Evolutionary conservation across 106 monocot genomes (phyloP).

Genomic region (Hemerocallis citrina): DNA sequence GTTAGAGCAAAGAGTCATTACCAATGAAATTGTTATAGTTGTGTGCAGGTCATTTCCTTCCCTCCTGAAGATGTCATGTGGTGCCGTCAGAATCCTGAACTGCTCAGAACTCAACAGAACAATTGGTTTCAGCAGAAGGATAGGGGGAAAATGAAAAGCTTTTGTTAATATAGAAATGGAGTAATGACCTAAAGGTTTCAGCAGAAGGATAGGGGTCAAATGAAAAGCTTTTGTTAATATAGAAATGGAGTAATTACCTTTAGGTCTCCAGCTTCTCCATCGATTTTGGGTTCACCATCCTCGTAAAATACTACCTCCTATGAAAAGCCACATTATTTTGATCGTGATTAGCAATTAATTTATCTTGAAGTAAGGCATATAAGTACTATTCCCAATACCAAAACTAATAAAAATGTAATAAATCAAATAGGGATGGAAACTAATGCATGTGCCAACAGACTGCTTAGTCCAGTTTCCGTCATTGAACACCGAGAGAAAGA

Average conservation of each 20-base stretch:
- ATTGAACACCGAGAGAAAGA: not conserved
- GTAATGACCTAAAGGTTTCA: constrained; percentile 24
- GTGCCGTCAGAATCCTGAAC: constrained; percentile 76
- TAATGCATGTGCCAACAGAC: not conserved
- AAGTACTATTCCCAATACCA: too few relatives aligned
- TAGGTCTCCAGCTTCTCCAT: constrained; percentile 90
- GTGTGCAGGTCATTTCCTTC: constrained; percentile 84
- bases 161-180: constrained; percentile 4
- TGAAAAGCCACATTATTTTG: constrained; percentile 5
- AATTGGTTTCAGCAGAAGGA: not conserved
- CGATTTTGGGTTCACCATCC: constrained; percentile 82
- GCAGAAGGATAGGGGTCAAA: not conserved
- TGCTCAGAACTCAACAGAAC: constrained; percentile 37
- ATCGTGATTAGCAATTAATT: too few relatives aligned
- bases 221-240: not conserved
- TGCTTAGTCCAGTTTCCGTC: not conserved
- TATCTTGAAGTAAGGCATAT: not conserved
- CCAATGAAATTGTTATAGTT: constrained; percentile 85
- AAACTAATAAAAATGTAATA: too few relatives aligned
- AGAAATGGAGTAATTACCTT: constrained; percentile 46
- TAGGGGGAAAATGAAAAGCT: not conserved
- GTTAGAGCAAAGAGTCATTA: constrained; percentile 9
- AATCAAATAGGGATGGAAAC: not conserved
- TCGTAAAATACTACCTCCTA: constrained; percentile 83
- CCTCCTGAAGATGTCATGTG: constrained; percentile 66